Percentiles rank a stretch among this genome's conserved stretches.
Conservation (phyloP, 1,284 basidiomycete species). For the Porogramme epimiltina region DNA sequence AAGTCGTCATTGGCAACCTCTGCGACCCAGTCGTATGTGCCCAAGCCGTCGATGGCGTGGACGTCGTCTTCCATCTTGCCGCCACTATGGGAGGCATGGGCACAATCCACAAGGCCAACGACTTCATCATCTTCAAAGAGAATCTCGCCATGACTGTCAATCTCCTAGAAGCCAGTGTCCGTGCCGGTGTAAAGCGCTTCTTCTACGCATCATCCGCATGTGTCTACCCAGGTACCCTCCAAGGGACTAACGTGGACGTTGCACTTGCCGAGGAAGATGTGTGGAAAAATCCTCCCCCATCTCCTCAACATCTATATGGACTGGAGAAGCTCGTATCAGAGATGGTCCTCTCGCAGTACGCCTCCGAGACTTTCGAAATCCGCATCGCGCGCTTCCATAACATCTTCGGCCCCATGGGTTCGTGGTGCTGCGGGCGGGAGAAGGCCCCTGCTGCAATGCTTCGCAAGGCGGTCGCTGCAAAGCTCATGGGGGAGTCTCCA, state of each 20-base stretch:
- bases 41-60: constrained; percentile 38
- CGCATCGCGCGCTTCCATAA: constrained; percentile 62
- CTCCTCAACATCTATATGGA: constrained; percentile 59
- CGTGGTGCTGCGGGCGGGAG: constrained; percentile 56
- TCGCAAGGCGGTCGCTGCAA: constrained; percentile 48
- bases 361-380: constrained; percentile 35
- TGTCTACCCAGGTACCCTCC: constrained; percentile 53
- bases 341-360: constrained; percentile 40
- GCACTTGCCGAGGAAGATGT: constrained; percentile 49
- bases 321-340: constrained; percentile 60
- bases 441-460: constrained; percentile 61
- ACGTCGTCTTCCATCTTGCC: constrained; percentile 55
- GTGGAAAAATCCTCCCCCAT: constrained; percentile 37
- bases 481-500: constrained; percentile 20
- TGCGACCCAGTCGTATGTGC: constrained; percentile 44
- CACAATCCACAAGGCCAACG: constrained; percentile 53
- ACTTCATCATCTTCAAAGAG: constrained; percentile 47
- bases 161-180: constrained; percentile 41
- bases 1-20: constrained; percentile 47
- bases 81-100: constrained; percentile 68
- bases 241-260: constrained; percentile 37
- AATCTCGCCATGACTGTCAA: constrained; percentile 55
- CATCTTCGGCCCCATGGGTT: constrained; percentile 54
- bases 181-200: constrained; percentile 43
- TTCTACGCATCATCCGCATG: constrained; percentile 63